Evolutionary conservation across 2,329 filamentous ascomycete species (phyloP), one percentile per base, ranked within the genome.

Genomic region (Xylariaceae sp.): DNA sequence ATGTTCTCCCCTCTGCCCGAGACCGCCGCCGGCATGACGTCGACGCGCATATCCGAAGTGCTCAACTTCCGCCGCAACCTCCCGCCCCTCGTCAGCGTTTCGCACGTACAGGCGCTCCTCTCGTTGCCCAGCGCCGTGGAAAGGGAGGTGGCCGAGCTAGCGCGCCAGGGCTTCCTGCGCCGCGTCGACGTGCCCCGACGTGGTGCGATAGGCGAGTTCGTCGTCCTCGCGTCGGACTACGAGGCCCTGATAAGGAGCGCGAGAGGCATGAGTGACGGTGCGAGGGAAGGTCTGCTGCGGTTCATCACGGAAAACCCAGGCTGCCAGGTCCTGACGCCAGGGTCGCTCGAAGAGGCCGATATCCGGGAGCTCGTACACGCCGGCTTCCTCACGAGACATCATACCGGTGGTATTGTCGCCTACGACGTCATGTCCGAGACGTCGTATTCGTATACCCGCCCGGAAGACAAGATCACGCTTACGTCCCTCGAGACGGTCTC

Each of bases 1-100:
- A 85, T 83, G 73, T 88, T 86, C 63, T 72, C 69, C 27, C 64
- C 73, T 2, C 65, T 87, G 9, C 83, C 83, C 3, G 67, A 71
- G 14, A 64, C 63, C 31, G 65, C 64, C 7, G 66, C 71, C 0
- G 81, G 82, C 15, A 78, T 88, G 71, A 74, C 70, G 50, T 81
- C 78, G 4, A 74, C 72, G 14, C 69, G 79, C 9, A 77, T 79
- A 11, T 68, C 81, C 2, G 74, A 83, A 52, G 63, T 84, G 12
- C 66, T 87, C 36, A 76, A 79, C 45, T 80, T 75, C 54, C 70
- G 82, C 13, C 62, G 60, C 21, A 61, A 61, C 11, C 59, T 85
- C 27, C 81, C 85, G 8, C 78, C 77, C 0, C 66, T 87, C 15
- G 76, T 83, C 4, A 82, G 78, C 0, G 59, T 79, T 14, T 73